Conservation (phyloP, 2,329 filamentous ascomycete genomes). For the Fusarium torreyae region DNA sequence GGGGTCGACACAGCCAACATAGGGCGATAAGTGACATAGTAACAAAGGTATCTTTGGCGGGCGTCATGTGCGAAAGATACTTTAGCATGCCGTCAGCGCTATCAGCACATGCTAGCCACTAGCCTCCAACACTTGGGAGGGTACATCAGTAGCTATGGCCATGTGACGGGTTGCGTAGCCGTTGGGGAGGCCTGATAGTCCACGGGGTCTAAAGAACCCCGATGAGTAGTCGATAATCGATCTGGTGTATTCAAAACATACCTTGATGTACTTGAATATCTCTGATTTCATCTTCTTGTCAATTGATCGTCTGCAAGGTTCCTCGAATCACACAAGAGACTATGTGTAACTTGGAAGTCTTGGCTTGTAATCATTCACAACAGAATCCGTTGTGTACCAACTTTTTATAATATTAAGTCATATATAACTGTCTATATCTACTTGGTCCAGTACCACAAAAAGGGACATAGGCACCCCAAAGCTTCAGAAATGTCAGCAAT, state of each 20-base stretch:
- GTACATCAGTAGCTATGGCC: neutral
- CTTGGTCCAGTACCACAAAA: no score
- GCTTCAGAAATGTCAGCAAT: no score
- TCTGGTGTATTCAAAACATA: neutral
- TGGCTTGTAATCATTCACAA: no score
- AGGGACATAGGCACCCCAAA: no score
- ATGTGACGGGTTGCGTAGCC: slow-evolving; percentile 37
- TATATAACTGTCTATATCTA: no score
- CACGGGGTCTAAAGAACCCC: slow-evolving; percentile 19
- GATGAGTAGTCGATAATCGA: slow-evolving; percentile 7
- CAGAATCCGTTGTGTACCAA: no score
- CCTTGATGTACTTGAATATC: no score
- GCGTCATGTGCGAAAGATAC: neutral
- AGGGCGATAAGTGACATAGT: neutral
- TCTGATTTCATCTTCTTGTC: no score
- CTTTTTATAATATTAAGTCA: no score
- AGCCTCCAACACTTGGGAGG: neutral
- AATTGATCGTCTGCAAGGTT: no score
- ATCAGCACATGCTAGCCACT: neutral
- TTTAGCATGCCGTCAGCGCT: neutral
- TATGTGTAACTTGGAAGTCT: no score
- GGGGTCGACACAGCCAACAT: neutral
- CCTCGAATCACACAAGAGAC: no score
- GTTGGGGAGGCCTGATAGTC: slow-evolving; percentile 35
- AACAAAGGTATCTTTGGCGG: neutral